phyloP scores from a whole-genome alignment of 2,329 filamentous ascomycete species.

The Aspergillus persii region DNA sequence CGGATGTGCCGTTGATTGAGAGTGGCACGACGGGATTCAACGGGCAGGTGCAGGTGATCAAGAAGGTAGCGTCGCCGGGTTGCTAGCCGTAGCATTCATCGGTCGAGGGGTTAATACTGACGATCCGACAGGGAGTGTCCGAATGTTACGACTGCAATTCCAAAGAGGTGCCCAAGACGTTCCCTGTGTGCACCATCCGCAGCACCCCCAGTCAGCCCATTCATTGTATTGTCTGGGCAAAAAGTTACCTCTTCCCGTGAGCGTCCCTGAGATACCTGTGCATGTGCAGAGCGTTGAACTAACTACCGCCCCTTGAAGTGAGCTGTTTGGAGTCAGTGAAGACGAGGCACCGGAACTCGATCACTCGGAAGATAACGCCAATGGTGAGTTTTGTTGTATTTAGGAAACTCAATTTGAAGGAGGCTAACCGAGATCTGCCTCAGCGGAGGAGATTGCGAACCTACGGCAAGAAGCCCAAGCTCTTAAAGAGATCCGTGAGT shows the following conservation, averaged over 20 bases:
- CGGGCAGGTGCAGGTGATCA: constrained; percentile 95
- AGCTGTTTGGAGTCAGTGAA: constrained; percentile 90
- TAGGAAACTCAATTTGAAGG: not conserved
- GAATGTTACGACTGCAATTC: constrained; percentile 95
- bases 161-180: constrained; percentile 88
- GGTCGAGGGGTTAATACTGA: constrained; percentile 9
- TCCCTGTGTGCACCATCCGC: constrained; percentile 94
- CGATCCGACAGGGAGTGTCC: constrained; percentile 61
- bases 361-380: constrained; percentile 75
- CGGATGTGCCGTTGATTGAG: constrained; percentile 86
- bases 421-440: constrained; percentile 17
- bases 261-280: not conserved
- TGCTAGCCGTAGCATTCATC: not conserved
- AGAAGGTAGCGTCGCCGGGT: constrained; percentile 54
- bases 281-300: constrained; percentile 17
- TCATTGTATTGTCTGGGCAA: constrained; percentile 98
- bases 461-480: constrained; percentile 79
- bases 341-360: constrained; percentile 79
- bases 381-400: constrained; percentile 52
- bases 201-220: constrained; percentile 96
- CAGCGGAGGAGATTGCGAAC: constrained; percentile 79
- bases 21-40: constrained; percentile 98
- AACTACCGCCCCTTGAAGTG: constrained; percentile 45
- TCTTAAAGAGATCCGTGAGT: constrained; percentile 75
- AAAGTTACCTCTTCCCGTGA: constrained; percentile 85